Base-by-base conservation (phyloP, 75 land plant genomes). In the Cupressus sempervirens region DNA sequence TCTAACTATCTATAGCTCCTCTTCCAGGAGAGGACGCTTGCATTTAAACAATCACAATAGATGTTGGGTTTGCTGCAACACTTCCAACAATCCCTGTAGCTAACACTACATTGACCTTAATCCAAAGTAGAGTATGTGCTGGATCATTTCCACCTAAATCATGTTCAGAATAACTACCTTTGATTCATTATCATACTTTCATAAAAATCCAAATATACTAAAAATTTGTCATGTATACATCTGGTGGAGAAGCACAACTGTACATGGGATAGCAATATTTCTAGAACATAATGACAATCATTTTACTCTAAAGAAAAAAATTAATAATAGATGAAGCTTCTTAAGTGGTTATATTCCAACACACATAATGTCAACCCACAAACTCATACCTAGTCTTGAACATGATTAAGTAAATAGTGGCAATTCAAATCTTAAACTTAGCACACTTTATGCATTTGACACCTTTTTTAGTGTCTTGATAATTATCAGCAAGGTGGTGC, bases 31-130 rank as follows among this genome's bases (percentile, higher is more conserved):
- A 26, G 34, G 86, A 86, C 48, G 91, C 89, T 77, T 90, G 91
- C 91, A 90, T 90, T 68, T 89, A 84, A 26, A 90, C 90, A 89
- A 90, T 90, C 30, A 90, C 87, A 43, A 90, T 89, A 83, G 88
- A 89, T 30, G 91, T 90, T 32, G 91, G 91, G 53, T 90, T 90
- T 29, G 91, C 91, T 52, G 88, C 86, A 20, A 89, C 91, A 86
- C 91, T 88, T 34, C 91, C 91, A 52, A 90, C 88, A 46, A 86
- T 80, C 8, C 91, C 91, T 48, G 91, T 87, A 72, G 81, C 70
- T 48, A 89, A 77, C 34, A 87, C 91, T 23, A 89, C 91, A 45
- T 54, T 80, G 18, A 90, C 84, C 73, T 90, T 90, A 41, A 90
- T 86, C 91, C 91, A 88, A 79, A 90, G 84, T 5, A 89, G 85